Base-by-base conservation (phyloP, 257 asterid species). In the Agastache rugosa region DNA sequence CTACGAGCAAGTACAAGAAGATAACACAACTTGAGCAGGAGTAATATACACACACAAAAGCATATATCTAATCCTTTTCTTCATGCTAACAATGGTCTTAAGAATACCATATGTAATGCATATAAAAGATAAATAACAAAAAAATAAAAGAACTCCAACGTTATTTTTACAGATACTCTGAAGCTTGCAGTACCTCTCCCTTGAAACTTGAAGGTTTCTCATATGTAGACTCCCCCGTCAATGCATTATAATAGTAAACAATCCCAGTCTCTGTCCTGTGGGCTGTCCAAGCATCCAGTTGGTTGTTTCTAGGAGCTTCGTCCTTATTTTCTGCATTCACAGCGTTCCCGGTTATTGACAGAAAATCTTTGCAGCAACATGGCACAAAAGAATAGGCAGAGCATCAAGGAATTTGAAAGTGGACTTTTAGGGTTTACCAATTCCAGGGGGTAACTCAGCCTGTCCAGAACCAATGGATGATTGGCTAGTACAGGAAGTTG, bases 141-240 rank as follows among this genome's bases (percentile, higher is more conserved):
- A 55, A 25, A 31, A 47, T 17, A 48, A 50, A 63, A 74, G 34
- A 42, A 72, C 47, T 34, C 39, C 56, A n/a, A 79, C 19, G 16
- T 77, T 51, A 22, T 39, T 61, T 68, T 68, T 64, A 61, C 63
- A 65, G 77, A 56, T 71, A 70, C 63, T 14, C 29, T 56, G 67
- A 58, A 62, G 54, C 67, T 67, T 41, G 78, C 56, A 70, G 71
- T 88, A 94, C 98, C 97, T 94, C 98, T 78, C 91, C 96, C 73
- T 75, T 88, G 83, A 94, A 92, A 48, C 83, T 87, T 61, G 85
- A 64, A 63, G 99, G 99, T 79, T 83, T 92, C 85, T 86, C 93
- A 79, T 94, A 94, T n/a, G 99, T 94, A 56, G 99, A 94, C 82
- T 87, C 90, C 83, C 97, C 87, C 0, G 98, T 86, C 84, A 89